Conservation (phyloP, 2,329 filamentous ascomycete species). For the Talaromyces sp. region DNA sequence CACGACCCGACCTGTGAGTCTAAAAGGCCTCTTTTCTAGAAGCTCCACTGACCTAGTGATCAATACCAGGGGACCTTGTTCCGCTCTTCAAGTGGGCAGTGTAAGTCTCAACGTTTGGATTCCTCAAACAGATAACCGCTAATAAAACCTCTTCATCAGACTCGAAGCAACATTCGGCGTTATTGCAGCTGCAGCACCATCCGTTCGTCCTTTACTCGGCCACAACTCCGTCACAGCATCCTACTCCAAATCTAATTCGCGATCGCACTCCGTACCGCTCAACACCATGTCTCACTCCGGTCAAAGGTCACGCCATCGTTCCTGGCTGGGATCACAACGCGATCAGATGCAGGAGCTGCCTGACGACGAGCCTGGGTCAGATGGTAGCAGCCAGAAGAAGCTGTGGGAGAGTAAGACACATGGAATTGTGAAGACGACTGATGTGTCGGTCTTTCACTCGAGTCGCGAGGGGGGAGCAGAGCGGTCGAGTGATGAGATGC, state of each 20-base stretch:
- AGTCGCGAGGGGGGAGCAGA: neutral
- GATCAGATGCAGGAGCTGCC: constrained; percentile 3
- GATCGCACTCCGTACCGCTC: constrained; percentile 11
- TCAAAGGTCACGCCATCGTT: neutral
- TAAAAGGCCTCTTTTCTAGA: neutral
- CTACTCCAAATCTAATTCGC: constrained; percentile 5
- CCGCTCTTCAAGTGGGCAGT: constrained; percentile 13
- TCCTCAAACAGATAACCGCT: neutral
- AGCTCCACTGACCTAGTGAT: neutral
- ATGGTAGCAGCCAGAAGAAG: constrained; percentile 5
- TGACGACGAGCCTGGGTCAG: neutral
- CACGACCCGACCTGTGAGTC: constrained; percentile 10
- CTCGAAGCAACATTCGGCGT: constrained; percentile 13
- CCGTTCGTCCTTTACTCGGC: constrained; percentile 9
- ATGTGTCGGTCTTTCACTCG: constrained; percentile 9
- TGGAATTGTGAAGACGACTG: constrained; percentile 13
- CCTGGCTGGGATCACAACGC: constrained; percentile 7
- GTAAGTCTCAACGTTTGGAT: neutral
- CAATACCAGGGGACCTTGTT: constrained; percentile 5
- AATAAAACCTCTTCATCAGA: neutral
- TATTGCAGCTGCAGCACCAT: constrained; percentile 1
- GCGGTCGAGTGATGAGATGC: constrained; percentile 5
- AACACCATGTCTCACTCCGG: constrained; percentile 5
- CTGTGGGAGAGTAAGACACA: neutral
- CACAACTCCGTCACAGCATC: constrained; percentile 7